These are phyloP conservation scores for Mycena albidolilacea DNA, from an alignment of 768 basidiomycete genomes.

Conservation along the genomic window DNA sequence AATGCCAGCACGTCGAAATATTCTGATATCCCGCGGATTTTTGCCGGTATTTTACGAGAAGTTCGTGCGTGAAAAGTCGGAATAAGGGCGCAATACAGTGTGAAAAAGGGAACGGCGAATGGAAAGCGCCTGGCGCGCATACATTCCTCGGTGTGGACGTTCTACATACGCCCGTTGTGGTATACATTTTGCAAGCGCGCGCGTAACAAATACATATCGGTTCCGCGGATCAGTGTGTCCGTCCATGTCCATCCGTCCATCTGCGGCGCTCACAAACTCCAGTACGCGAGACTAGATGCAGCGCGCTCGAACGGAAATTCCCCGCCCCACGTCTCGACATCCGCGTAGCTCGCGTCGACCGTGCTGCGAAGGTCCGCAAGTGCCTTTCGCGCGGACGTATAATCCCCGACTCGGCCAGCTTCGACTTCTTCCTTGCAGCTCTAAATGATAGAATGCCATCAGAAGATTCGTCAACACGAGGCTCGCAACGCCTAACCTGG, in stretches of 20 bases:
- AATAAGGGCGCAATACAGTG: not conserved
- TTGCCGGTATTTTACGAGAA: not conserved
- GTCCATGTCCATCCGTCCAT: not conserved
- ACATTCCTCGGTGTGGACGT: not conserved
- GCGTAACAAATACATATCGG: constrained; percentile 10
- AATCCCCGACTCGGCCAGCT: constrained; percentile 32
- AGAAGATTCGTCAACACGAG: constrained; percentile 27
- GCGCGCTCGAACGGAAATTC: constrained; percentile 39
- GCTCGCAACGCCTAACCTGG: constrained; percentile 35
- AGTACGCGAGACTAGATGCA: constrained; percentile 32
- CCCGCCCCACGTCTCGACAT: constrained; percentile 21
- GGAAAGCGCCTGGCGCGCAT: too few species aligned
- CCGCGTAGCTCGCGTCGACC: constrained; percentile 23
- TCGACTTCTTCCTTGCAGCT: constrained; percentile 41
- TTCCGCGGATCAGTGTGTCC: constrained; percentile 20
- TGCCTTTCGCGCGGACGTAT: constrained; percentile 23
- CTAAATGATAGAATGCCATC: constrained; percentile 19
- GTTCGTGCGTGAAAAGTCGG: not conserved
- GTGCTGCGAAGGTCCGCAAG: constrained; percentile 27
- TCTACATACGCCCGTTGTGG: not conserved
- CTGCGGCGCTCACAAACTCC: constrained; percentile 24
- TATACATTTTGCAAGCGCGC: constrained; percentile 24
- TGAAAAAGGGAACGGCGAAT: not conserved
- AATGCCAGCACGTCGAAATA: not conserved
- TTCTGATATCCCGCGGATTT: constrained; percentile 7